Conservation (phyloP, 176 grass and related monocot genomes). For the Oryza meridionalis region DNA sequence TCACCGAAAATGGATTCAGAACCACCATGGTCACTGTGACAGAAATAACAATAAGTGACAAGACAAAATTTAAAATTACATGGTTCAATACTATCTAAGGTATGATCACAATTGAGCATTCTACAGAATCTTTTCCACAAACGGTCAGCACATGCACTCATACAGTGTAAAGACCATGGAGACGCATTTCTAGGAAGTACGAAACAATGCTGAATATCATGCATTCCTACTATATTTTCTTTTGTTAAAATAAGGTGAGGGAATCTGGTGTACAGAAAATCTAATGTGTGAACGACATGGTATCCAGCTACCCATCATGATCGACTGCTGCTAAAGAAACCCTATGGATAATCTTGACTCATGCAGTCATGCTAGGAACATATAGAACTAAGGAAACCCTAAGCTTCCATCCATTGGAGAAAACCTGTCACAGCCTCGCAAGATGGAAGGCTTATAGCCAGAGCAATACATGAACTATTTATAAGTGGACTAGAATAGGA, state of each 20-base stretch:
- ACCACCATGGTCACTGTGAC: conserved; percentile 70
- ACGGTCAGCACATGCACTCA: neutral
- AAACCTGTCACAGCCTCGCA: neutral
- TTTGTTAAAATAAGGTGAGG: too few species aligned
- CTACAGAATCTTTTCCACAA: neutral
- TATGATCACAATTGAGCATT: conserved; percentile 21
- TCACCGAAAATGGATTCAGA: conserved; percentile 92
- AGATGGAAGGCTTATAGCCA: neutral
- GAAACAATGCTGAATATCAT: neutral
- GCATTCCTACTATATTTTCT: too few species aligned
- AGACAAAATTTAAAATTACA: conserved; percentile 7
- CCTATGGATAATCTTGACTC: neutral
- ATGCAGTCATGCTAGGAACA: neutral
- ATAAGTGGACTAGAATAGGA: neutral
- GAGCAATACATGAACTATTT: neutral
- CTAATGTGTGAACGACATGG: neutral
- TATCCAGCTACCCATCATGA: too few species aligned
- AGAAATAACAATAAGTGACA: conserved; percentile 39
- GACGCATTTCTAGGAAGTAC: neutral
- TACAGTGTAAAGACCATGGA: neutral
- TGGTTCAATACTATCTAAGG: conserved; percentile 2
- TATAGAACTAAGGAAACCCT: neutral
- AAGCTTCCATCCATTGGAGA: neutral
- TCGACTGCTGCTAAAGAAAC: too few species aligned
- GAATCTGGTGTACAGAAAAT: conserved; percentile 6